Conservation (phyloP, 1,284 basidiomycete species). For the Earliella scabrosa region DNA sequence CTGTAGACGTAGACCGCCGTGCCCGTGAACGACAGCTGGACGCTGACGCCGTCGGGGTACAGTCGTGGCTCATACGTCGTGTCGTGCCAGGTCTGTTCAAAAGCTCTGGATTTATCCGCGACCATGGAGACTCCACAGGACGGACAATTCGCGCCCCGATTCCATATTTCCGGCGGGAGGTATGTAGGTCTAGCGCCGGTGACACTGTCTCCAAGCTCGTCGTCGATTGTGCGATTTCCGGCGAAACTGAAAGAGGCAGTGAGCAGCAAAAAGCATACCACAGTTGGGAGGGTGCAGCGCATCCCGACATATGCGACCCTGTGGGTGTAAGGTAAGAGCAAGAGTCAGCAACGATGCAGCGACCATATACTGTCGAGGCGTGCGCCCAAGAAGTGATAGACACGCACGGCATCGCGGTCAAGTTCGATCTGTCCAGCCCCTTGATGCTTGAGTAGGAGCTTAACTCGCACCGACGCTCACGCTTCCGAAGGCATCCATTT, state of each 20-base stretch:
- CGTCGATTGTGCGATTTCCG: constrained; percentile 12
- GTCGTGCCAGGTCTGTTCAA: constrained; percentile 4
- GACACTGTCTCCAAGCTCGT: constrained; percentile 1
- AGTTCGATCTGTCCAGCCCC: too few relatives aligned
- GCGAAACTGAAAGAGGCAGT: too few relatives aligned
- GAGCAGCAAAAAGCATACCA: too few relatives aligned
- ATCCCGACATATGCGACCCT: too few relatives aligned
- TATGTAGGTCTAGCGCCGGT: constrained; percentile 6
- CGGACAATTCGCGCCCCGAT: neutral
- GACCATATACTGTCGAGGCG: neutral
- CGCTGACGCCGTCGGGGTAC: neutral
- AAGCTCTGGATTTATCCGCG: neutral
- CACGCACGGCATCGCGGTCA: too few relatives aligned
- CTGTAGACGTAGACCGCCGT: constrained; percentile 4
- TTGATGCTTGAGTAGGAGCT: too few relatives aligned
- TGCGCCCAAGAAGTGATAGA: too few relatives aligned
- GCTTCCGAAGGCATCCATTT: too few relatives aligned
- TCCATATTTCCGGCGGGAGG: neutral
- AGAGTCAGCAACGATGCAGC: neutral
- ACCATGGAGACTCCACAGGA: neutral
- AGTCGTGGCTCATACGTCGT: neutral
- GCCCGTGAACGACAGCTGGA: constrained; percentile 1
- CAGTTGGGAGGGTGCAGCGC: too few relatives aligned
- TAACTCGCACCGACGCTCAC: too few relatives aligned
- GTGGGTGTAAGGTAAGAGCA: too few relatives aligned